These are phyloP conservation scores for Leccinum subrobustum DNA, from an alignment of 1,284 basidiomycete genomes.

Conservation along the genomic window DNA sequence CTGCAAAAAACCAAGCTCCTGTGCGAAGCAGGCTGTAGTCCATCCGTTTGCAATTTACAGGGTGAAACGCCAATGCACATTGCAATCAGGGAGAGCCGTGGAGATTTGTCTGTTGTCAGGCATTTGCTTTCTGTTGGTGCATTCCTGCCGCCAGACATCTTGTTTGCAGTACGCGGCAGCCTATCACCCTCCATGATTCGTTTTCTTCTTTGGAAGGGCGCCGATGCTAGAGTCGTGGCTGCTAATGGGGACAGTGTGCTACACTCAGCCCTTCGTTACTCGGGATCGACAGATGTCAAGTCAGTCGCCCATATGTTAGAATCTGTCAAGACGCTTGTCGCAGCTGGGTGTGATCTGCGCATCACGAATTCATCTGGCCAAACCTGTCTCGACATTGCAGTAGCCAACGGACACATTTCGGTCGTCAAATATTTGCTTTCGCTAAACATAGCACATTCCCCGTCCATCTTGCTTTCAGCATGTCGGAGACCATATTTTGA, in stretches of 20 bases:
- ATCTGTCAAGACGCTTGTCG: no score
- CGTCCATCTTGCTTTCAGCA: background rate
- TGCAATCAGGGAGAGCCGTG: rapidly evolving
- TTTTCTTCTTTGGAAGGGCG: background rate
- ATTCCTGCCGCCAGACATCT: background rate
- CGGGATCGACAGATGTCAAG: no score
- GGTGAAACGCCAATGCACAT: background rate
- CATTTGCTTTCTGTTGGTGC: background rate
- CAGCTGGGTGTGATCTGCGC: no score
- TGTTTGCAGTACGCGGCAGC: background rate
- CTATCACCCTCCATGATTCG: background rate
- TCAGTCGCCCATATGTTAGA: no score
- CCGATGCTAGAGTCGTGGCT: background rate
- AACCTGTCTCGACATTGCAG: no score
- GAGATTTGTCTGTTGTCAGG: background rate
- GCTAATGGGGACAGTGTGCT: no score
- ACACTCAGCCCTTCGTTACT: no score
- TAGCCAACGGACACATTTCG: no score
- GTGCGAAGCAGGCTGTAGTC: background rate
- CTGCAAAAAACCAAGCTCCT: background rate
- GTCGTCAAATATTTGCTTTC: no score
- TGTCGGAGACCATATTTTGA: rapidly evolving
- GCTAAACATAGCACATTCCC: no score
- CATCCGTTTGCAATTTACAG: background rate
- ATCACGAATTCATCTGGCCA: no score